Percentiles rank a stretch among this genome's conserved stretches.
Conservation (phyloP, 768 basidiomycete species). For the Mycena latifolia region DNA sequence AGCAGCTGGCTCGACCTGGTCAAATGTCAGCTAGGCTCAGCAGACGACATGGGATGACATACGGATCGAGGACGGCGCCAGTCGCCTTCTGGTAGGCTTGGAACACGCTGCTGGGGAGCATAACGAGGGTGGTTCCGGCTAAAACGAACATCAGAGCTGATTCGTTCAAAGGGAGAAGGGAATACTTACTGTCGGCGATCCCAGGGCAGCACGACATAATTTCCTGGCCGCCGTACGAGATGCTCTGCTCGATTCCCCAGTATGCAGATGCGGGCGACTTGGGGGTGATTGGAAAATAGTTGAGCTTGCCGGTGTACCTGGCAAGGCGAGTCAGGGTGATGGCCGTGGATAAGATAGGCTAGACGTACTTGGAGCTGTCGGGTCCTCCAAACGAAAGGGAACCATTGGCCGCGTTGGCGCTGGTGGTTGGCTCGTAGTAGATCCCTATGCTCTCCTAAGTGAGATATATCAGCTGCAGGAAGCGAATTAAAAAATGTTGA, state of each 20-base stretch:
- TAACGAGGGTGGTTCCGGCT: slow-evolving; percentile 49
- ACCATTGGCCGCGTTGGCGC: slow-evolving; percentile 25
- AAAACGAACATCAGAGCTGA: not conserved
- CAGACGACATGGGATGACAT: not conserved
- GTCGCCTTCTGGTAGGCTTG: slow-evolving; percentile 44
- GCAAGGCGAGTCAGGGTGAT: not conserved
- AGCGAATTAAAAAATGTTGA: not conserved
- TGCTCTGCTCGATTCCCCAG: slow-evolving; percentile 60
- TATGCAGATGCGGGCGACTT: slow-evolving; percentile 47
- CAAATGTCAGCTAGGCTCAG: not conserved
- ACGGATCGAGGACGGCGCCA: slow-evolving; percentile 41
- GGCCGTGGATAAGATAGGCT: not conserved
- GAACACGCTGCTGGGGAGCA: slow-evolving; percentile 47
- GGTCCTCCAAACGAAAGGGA: slow-evolving; percentile 41
- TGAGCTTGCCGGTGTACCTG: slow-evolving; percentile 24
- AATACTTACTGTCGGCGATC: slow-evolving; percentile 56
- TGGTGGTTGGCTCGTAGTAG: slow-evolving; percentile 53
- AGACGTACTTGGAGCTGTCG: slow-evolving; percentile 41
- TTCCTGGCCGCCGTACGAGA: slow-evolving; percentile 48
- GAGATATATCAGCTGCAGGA: not conserved
- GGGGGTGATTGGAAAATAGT: slow-evolving; percentile 37
- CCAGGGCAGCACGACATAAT: slow-evolving; percentile 51
- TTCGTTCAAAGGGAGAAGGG: not conserved
- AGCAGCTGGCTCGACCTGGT: slow-evolving; percentile 65
- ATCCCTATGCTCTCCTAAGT: slow-evolving; percentile 44